Conservation (phyloP, 768 basidiomycete genomes). For the Kwoniella mangroviensis region DNA sequence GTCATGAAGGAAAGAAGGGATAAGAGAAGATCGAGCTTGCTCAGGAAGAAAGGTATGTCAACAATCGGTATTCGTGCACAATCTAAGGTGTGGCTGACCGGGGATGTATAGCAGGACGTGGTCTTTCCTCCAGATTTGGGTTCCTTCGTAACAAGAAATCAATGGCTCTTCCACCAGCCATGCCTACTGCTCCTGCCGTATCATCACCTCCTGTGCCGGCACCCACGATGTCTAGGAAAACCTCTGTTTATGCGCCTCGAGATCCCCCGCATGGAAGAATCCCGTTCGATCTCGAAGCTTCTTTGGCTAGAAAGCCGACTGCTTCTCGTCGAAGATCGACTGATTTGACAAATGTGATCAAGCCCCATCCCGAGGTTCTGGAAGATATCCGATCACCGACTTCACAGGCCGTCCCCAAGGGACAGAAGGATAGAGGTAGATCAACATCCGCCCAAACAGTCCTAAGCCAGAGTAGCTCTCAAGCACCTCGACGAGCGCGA, state of each 20-base stretch:
- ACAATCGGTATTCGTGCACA: not conserved
- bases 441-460: slow-evolving; percentile 40
- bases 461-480: slow-evolving; percentile 9
- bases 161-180: not conserved
- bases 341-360: slow-evolving; percentile 29
- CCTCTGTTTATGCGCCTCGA: slow-evolving; percentile 29
- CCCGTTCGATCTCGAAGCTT: slow-evolving; percentile 26
- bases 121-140: slow-evolving; percentile 22
- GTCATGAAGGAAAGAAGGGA: slow-evolving; percentile 29
- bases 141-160: slow-evolving; percentile 25
- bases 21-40: slow-evolving; percentile 36
- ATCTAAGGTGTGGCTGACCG: not conserved
- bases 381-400: slow-evolving; percentile 9
- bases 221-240: slow-evolving; percentile 30
- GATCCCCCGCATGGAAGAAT: slow-evolving; percentile 18
- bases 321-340: slow-evolving; percentile 30
- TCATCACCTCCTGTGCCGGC: slow-evolving; percentile 12
- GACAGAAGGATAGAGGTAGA: slow-evolving; percentile 21
- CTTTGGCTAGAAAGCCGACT: slow-evolving; percentile 17
- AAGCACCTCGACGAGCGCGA: slow-evolving; percentile 14
- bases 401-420: not conserved
- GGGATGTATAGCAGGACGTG: slow-evolving; percentile 4
- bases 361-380: slow-evolving; percentile 24
- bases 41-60: slow-evolving; percentile 31
- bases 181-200: not conserved